Evolutionary conservation across 225 moss, liverwort and hornwort genomes (phyloP).

Genomic region (Pseudoscleropodium purum): DNA sequence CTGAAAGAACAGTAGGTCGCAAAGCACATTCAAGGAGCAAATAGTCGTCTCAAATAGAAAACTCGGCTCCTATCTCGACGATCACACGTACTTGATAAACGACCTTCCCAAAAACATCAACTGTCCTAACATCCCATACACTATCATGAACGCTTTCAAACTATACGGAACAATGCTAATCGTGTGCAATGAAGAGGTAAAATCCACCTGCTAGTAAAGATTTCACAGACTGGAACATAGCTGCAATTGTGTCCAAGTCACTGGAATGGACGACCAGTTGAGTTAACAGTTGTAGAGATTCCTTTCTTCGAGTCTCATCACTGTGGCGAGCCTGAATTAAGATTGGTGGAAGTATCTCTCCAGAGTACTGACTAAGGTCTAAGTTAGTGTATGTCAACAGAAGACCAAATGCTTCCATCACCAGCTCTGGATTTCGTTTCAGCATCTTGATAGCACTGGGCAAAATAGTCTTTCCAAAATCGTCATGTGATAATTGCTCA

Average conservation of each 20-base stretch:
- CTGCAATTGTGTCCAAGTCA: conserved; percentile 69
- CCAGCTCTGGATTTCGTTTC: conserved; percentile 89
- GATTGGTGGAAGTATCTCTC: conserved; percentile 63
- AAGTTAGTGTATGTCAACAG: conserved; percentile 61
- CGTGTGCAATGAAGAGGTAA: background rate
- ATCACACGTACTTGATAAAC: background rate
- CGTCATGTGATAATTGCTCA: conserved; percentile 65
- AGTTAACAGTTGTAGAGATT: conserved; percentile 61
- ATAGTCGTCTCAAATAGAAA: background rate
- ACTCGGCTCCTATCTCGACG: background rate
- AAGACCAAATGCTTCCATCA: conserved; percentile 85
- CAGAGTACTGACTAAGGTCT: conserved; percentile 86
- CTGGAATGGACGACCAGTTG: conserved; percentile 76
- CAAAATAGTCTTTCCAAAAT: conserved; percentile 66
- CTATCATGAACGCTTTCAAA: background rate
- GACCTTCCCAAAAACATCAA: background rate
- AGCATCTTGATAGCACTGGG: conserved; percentile 87
- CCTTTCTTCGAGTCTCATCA: conserved; percentile 84
- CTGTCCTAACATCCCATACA: background rate
- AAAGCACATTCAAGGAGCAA: background rate
- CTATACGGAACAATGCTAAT: background rate
- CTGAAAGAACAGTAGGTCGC: conserved; percentile 24
- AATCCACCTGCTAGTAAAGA: conserved; percentile 58
- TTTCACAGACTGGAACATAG: conserved; percentile 77
- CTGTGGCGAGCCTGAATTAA: conserved; percentile 86